These are phyloP conservation scores for Orbilia brochopaga DNA, from an alignment of 2,329 filamentous ascomycete genomes.

Conservation along the genomic window DNA sequence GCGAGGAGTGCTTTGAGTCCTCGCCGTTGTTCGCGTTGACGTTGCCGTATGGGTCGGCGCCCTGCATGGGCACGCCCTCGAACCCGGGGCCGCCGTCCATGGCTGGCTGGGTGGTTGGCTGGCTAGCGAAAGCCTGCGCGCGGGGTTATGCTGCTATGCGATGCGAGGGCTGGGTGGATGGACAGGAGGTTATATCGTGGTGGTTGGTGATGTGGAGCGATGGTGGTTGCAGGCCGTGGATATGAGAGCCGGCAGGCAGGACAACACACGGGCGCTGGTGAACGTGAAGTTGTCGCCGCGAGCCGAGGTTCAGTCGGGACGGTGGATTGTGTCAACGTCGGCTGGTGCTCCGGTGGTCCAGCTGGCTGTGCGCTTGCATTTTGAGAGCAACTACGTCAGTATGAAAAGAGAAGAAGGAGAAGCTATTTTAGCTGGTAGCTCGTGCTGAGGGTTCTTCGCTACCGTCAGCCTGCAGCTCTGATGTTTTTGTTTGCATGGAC, in stretches of 20 bases:
- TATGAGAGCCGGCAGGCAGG: conserved; percentile 39
- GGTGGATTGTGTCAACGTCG: no score
- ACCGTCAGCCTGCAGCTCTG: no score
- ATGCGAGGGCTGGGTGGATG: background rate
- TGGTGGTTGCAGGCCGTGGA: conserved; percentile 14
- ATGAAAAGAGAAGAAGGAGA: no score
- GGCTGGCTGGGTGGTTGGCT: background rate
- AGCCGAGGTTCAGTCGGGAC: conserved; percentile 41
- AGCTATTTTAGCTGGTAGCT: no score
- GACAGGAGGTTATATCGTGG: background rate
- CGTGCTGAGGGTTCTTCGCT: no score
- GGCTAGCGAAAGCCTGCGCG: background rate
- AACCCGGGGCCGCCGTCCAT: conserved; percentile 45
- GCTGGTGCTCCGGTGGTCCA: no score
- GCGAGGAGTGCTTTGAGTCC: conserved; percentile 17
- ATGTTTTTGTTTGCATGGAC: no score
- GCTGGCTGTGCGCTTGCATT: no score
- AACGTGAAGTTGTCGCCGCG: conserved; percentile 42
- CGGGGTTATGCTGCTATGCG: conserved; percentile 4
- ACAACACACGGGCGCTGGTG: conserved; percentile 20
- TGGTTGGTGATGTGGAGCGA: conserved; percentile 19
- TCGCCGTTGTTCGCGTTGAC: conserved; percentile 37
- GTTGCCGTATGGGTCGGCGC: conserved; percentile 45
- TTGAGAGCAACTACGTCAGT: no score
- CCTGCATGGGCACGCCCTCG: conserved; percentile 47